Evolutionary conservation across 345 rosid species (phyloP), one percentile per base, ranked within the genome.

Genomic region (Syzygium grande): DNA sequence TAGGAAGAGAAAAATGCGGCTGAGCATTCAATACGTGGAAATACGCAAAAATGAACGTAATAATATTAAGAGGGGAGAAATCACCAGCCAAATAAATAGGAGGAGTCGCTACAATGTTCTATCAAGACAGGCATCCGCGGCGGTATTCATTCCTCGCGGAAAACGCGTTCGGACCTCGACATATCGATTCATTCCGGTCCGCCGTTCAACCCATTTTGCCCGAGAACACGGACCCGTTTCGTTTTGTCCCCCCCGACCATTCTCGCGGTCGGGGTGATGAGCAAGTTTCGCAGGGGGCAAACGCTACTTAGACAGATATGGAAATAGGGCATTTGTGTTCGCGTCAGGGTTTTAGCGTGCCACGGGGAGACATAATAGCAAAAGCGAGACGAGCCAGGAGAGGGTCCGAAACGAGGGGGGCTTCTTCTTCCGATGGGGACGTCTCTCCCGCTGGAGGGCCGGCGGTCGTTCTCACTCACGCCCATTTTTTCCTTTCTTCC

Each of bases 391-490:
- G 56, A 6, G 6, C 19, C 6, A 43, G 25, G 77, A 3, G 12
- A 46, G 22, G 59, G 55, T 11, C 43, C 14, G 54, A 46, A 53
- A 52, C 41, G 4, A 43, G 46, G 61, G n/a, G 87, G 23, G 27
- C 3, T 4, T 6, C 52, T 52, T n/a, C 49, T 6, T 22, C 22
- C 14, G 86, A 87, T 52, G 68, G 49, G 52, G 88, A 87, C 88
- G 86, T 84, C 30, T 49, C 86, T 84, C 88, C 88, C 22, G 68
- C 86, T 29, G 86, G 88, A 84, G 59, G 88, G 88, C 88, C 79
- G 79, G 21, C 43, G 38, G 86, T 87, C 88, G 23, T 46, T 56
- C 25, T 86, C 87, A 1, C 13, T 13, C 38, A n/a, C n/a, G n/a
- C 49, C 25, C 49, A 2, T 9, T 4, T 19, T 16, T 73, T 38